A percentile compares a stretch with the other conserved stretches of the same genome.
phyloP scores from a whole-genome alignment of 2,329 filamentous ascomycete genomes.

The Paecilomyces dactylethromorphus region DNA sequence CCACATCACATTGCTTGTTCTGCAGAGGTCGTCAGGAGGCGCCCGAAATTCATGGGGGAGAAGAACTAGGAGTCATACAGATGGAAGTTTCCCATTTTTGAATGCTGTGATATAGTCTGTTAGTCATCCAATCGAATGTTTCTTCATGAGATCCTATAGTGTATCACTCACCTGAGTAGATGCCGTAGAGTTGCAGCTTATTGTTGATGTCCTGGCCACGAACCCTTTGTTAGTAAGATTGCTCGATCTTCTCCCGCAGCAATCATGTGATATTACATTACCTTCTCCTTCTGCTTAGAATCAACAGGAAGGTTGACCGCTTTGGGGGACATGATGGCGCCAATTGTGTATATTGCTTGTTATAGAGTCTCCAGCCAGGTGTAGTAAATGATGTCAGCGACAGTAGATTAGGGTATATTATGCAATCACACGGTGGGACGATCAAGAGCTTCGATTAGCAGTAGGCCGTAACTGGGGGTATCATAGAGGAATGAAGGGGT shows the following conservation, averaged over 20 bases:
- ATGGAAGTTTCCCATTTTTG: slow-evolving; percentile 81
- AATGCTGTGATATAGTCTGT: slow-evolving; percentile 55
- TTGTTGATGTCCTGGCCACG: slow-evolving; percentile 63
- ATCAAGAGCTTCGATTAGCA: background rate
- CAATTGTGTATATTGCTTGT: slow-evolving; percentile 1
- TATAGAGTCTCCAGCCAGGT: background rate
- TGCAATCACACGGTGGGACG: background rate
- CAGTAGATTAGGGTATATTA: background rate
- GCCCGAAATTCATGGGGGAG: background rate
- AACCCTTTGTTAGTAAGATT: slow-evolving; percentile 7
- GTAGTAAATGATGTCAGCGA: background rate
- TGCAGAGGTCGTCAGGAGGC: slow-evolving; percentile 28
- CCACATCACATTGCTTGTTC: slow-evolving; percentile 95
- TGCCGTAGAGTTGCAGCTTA: slow-evolving; percentile 93
- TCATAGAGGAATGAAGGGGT: slow-evolving; percentile 4
- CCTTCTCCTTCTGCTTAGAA: slow-evolving; percentile 68
- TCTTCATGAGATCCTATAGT: background rate
- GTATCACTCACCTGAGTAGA: slow-evolving; percentile 53
- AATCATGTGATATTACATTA: slow-evolving; percentile 6
- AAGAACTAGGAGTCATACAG: slow-evolving; percentile 48
- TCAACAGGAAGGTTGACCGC: slow-evolving; percentile 68
- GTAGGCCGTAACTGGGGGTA: slow-evolving; percentile 3
- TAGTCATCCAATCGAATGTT: slow-evolving; percentile 11
- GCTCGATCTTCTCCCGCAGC: no score
- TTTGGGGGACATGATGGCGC: slow-evolving; percentile 21